These are phyloP conservation scores for Mycena olivaceomarginata DNA, from an alignment of 768 basidiomycete genomes.

Conservation along the genomic window DNA sequence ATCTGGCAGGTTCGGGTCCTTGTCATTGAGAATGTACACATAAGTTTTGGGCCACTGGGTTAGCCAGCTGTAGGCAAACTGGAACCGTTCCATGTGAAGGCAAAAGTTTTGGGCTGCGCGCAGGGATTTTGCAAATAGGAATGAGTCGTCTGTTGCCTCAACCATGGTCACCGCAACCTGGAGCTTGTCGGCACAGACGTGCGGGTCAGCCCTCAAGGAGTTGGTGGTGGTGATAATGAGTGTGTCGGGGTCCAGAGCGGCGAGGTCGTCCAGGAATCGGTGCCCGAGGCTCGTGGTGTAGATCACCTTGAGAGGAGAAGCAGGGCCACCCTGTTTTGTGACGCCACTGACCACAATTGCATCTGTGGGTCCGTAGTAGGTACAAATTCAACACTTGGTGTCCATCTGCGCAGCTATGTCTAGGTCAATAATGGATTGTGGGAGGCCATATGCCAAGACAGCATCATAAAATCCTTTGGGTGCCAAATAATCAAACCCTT, in stretches of 20 bases:
- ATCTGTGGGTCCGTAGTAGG: constrained; percentile 51
- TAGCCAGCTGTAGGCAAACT: constrained; percentile 34
- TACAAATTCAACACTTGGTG: constrained; percentile 43
- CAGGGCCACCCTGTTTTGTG: constrained; percentile 53
- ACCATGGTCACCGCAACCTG: constrained; percentile 4
- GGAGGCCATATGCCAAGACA: constrained; percentile 50
- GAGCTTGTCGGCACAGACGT: constrained; percentile 7
- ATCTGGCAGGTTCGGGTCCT: background rate
- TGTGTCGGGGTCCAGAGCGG: constrained; percentile 26
- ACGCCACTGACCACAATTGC: constrained; percentile 49
- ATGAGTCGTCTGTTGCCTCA: constrained; percentile 21
- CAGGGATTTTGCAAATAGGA: constrained; percentile 17
- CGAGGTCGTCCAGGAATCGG: constrained; percentile 45
- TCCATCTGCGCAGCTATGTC: constrained; percentile 52
- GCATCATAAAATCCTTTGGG: constrained; percentile 58
- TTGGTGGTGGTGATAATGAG: constrained; percentile 3
- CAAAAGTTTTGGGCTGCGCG: background rate
- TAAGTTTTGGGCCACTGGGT: constrained; percentile 22
- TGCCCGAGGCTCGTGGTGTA: constrained; percentile 50
- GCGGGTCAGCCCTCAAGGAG: constrained; percentile 34
- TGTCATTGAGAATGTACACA: constrained; percentile 6
- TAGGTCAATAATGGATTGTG: constrained; percentile 48
- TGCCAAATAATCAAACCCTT: constrained; percentile 54
- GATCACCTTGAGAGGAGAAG: constrained; percentile 51
- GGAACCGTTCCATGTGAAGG: too few species aligned